Evolutionary conservation across 768 basidiomycete genomes (phyloP).

Genomic region (Boletus edulis): DNA sequence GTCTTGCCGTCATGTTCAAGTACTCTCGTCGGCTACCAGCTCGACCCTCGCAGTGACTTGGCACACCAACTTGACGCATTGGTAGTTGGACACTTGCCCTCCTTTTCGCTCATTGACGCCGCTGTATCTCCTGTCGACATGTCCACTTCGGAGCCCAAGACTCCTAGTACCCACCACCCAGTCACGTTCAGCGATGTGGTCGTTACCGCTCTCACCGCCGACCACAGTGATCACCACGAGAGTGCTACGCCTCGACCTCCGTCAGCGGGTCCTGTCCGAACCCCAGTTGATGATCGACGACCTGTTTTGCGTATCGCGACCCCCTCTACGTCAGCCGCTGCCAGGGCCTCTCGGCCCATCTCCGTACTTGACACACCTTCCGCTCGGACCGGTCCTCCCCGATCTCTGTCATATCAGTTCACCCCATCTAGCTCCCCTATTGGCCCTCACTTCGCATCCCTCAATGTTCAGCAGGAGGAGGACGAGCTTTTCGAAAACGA

Average conservation of each 20-base stretch:
- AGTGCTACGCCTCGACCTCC: not conserved
- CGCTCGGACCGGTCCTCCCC: constrained; percentile 67
- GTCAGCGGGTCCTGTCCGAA: not conserved
- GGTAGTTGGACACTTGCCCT: no score
- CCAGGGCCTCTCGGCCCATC: constrained; percentile 4
- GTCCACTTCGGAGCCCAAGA: not conserved
- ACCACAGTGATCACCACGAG: not conserved
- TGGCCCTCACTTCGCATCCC: constrained; percentile 26
- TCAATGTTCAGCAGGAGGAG: constrained; percentile 28
- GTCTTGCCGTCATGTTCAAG: no score
- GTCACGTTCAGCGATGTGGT: constrained; percentile 12
- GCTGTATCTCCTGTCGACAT: constrained; percentile 5
- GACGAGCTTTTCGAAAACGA: constrained; percentile 29
- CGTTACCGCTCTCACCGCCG: not conserved
- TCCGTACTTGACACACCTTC: constrained; percentile 47
- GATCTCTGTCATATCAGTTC: constrained; percentile 67
- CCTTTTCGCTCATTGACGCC: no score
- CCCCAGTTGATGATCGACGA: constrained; percentile 6
- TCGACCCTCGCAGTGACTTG: no score
- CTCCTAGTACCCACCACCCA: not conserved
- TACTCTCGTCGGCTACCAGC: no score
- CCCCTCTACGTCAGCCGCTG: constrained; percentile 1
- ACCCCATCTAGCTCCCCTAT: constrained; percentile 44
- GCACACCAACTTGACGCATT: no score
- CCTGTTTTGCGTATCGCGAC: constrained; percentile 15